phyloP scores from a whole-genome alignment of 2,329 filamentous ascomycete species.

The Xylariales sp. region DNA sequence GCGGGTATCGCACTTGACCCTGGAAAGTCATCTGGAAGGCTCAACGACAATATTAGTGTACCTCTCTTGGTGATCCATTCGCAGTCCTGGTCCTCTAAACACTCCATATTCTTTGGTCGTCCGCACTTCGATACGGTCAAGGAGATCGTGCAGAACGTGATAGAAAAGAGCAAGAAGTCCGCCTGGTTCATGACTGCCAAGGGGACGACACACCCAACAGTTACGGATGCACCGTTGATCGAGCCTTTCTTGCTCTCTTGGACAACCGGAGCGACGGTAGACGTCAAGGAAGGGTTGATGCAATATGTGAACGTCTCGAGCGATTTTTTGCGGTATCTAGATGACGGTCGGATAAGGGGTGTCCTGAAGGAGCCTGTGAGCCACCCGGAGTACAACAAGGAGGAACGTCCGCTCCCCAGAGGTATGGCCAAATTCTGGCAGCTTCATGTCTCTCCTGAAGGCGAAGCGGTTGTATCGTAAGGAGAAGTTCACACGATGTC shows the following conservation, averaged over 20 bases:
- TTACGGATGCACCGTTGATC: constrained; percentile 63
- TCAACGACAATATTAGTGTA: constrained; percentile 55
- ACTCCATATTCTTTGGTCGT: constrained; percentile 55
- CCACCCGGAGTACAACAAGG: constrained; percentile 35
- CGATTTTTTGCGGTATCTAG: constrained; percentile 50
- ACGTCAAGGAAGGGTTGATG: constrained; percentile 49
- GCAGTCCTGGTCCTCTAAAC: constrained; percentile 56
- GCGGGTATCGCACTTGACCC: constrained; percentile 61
- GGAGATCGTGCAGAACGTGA: constrained; percentile 45
- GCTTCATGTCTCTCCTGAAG: constrained; percentile 21
- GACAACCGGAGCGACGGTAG: constrained; percentile 57
- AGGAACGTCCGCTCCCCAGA: constrained; percentile 26
- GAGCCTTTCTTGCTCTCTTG: constrained; percentile 56
- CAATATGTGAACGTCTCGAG: constrained; percentile 57
- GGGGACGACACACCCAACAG: constrained; percentile 56
- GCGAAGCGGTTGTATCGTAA: neutral
- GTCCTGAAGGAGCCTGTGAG: constrained; percentile 45
- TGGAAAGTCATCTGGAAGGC: constrained; percentile 57
- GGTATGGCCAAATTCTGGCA: constrained; percentile 36
- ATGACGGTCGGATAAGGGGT: constrained; percentile 35
- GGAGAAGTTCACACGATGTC: no score
- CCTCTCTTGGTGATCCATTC: constrained; percentile 60
- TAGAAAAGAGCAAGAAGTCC: constrained; percentile 34
- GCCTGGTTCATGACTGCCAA: constrained; percentile 52
- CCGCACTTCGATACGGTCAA: constrained; percentile 61